Base-by-base conservation (phyloP, 2,329 filamentous ascomycete genomes). In the Fusarium graminum region DNA sequence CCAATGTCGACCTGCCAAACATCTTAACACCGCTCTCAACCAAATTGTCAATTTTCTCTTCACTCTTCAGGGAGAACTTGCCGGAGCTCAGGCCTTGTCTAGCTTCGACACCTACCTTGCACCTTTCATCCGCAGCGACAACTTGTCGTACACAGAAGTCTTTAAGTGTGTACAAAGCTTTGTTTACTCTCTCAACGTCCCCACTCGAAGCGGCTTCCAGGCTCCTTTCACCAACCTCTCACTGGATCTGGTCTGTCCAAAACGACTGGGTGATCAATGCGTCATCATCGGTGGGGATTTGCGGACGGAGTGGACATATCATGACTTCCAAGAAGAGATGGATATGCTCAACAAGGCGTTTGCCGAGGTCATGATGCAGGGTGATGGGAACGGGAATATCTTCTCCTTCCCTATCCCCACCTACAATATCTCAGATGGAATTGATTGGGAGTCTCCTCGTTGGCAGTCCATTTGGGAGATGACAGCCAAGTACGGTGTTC, bases 1-100 rank as follows among this genome's bases (percentile, higher is more conserved):
- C 0, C 70, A 72, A 2, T 72, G 70, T 7, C 59, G 70, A 9
- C 70, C 70, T 7, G 65, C 70, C 0, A 72, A 66, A 13, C 70
- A 71, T 16, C 54, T 72, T 7, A 72, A 72, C 38, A 72, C 70
- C 3, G 70, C 69, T 3, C 65, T 72, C 13, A 71, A 72, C 16
- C 70, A 72, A 17, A 63, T 72, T 7, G 70, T 72, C 26, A 72
- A 72, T 28, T 72, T 72, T 22, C 60, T 72, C 1, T 72, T 72
- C 17, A 72, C 70, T 0, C 46, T 72, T 0, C 70, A 72, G 4
- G 70, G 70, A 0, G 70, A 72, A n/a, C 69, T 72, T 0, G 70
- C 70, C 0, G 70, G 70, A 0, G 70, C 70, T 0, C 70, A 72
- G 8, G 70, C 70, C 0, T 13, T 72, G 1, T 72, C 70, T 1